Base-by-base conservation (phyloP, 371 early-diverging fungal genomes). In the Lichtheimia ramosa region DNA sequence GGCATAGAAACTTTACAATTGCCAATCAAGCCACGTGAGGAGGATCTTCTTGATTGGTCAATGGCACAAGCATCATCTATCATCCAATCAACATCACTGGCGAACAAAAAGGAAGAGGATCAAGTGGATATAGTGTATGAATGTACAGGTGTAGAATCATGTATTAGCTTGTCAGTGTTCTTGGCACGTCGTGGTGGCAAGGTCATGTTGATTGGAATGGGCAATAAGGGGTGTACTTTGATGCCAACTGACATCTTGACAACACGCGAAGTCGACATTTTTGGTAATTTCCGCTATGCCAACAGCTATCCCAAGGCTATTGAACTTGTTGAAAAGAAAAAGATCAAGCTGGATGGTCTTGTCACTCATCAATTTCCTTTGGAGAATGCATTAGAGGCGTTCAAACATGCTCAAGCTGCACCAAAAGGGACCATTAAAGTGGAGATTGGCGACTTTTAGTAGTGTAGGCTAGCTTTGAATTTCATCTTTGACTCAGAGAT, bases 191-290 rank as follows among this genome's bases (percentile, higher is more conserved):
- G 66, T 51, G 71, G 71, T 20, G 77, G 77, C 50, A 61, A 63
- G 5, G 71, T 71, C 43, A 66, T 68, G 60, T 63, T 76, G 42
- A 74, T 76, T 15, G 77, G 77, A 43, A 64, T 76, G 2, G 77
- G 77, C 15, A 73, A 76, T 57, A 34, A 6, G 34, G 71, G 69
- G 13, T 65, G 71, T 10, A 71, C 69, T 34, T 57, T 65, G 2
- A 58, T 76, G 43, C 77, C 77, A 14, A 74, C 71, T 13, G 71
- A 76, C 42, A 65, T 66, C 54, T 70, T 76, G 67, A 70, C 71
- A 13, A 76, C 69, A 65, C 66, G 71, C 18, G 74, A 76, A 61
- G 74, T 76, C 2, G 69, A 73, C 20, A 63, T 76, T 25, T 46
- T 68, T 21, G 77, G 77, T 43, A 58, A 71, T 6, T 76, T 73